Conservation (phyloP, 139 green algal species). For the Marvania coccoides region DNA sequence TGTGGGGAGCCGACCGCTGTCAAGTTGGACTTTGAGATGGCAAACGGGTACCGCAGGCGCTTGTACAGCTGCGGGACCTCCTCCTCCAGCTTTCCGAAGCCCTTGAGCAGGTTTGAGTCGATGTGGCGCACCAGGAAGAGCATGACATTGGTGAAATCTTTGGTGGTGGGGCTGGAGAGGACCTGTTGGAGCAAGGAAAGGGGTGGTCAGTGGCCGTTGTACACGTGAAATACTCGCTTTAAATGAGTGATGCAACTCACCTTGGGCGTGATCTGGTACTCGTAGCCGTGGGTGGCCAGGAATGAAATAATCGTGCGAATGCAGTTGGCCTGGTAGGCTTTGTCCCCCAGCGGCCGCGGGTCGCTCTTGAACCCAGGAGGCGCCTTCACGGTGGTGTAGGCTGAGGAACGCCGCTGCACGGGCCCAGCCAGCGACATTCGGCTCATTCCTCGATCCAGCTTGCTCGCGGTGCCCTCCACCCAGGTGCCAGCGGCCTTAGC, state of each 20-base stretch:
- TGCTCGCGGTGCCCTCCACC: conserved; percentile 2
- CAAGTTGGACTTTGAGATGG: conserved; percentile 82
- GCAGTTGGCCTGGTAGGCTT: conserved; percentile 62
- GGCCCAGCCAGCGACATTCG: conserved; percentile 39
- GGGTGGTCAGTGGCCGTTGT: too few relatives aligned
- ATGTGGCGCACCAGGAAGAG: conserved; percentile 73
- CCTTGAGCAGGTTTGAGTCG: conserved; percentile 63
- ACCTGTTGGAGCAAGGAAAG: conserved; percentile 13
- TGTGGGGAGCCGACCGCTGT: conserved; percentile 85
- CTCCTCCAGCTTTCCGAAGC: conserved; percentile 74
- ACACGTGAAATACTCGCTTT: too few relatives aligned
- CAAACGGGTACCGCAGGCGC: conserved; percentile 86
- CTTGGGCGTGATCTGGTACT: conserved; percentile 70
- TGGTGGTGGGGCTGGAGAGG: conserved; percentile 74
- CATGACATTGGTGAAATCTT: conserved; percentile 86
- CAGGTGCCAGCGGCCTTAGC: background rate
- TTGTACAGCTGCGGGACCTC: conserved; percentile 88
- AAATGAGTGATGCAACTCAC: too few relatives aligned
- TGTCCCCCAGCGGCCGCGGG: conserved; percentile 69
- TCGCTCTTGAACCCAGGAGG: conserved; percentile 46
- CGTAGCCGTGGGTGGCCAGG: conserved; percentile 72
- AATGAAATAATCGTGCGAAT: conserved; percentile 72
- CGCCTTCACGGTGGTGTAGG: conserved; percentile 40
- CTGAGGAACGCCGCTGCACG: conserved; percentile 37
- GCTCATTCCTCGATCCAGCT: conserved; percentile 15